Percentiles rank a stretch among this genome's conserved stretches.
These are phyloP conservation scores for Plenodomus biglobosus DNA, from an alignment of 2,329 filamentous ascomycete genomes.

Conservation along the genomic window DNA sequence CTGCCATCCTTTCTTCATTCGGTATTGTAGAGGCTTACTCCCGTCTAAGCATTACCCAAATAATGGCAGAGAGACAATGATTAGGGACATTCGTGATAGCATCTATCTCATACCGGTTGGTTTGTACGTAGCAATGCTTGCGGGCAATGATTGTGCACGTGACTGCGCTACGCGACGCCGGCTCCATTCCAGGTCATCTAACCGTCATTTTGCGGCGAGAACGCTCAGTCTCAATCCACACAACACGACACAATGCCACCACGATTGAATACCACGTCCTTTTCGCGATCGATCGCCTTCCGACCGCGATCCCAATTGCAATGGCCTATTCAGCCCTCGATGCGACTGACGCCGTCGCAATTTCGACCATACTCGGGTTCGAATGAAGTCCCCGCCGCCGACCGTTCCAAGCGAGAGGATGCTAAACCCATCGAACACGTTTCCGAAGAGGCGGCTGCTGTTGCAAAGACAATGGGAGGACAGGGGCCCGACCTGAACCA, in stretches of 20 bases:
- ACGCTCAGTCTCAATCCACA: conserved; percentile 11
- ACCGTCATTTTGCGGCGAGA: conserved; percentile 22
- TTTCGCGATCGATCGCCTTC: conserved; percentile 38
- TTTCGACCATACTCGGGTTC: conserved; percentile 35
- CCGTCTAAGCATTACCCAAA: no score
- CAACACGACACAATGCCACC: conserved; percentile 41
- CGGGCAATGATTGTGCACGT: conserved; percentile 15
- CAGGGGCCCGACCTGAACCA: conserved; percentile 64
- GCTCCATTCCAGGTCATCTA: conserved; percentile 7
- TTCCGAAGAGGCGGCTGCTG: conserved; percentile 65
- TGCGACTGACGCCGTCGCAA: conserved; percentile 28
- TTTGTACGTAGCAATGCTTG: no score
- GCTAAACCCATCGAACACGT: conserved; percentile 57
- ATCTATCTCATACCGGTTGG: no score
- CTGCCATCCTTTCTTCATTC: no score
- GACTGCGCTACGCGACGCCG: conserved; percentile 12
- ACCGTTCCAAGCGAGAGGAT: conserved; percentile 35
- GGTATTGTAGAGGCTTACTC: no score
- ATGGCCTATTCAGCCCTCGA: conserved; percentile 31
- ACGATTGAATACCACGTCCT: conserved; percentile 37
- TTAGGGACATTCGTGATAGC: no score
- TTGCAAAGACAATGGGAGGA: conserved; percentile 59
- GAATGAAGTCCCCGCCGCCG: conserved; percentile 34
- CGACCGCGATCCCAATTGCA: conserved; percentile 30
- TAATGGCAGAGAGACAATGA: no score